A percentile compares a stretch with the other conserved stretches of the same genome.
phyloP scores from a whole-genome alignment of 2,329 filamentous ascomycete genomes.

The Microsporum ferrugineum region DNA sequence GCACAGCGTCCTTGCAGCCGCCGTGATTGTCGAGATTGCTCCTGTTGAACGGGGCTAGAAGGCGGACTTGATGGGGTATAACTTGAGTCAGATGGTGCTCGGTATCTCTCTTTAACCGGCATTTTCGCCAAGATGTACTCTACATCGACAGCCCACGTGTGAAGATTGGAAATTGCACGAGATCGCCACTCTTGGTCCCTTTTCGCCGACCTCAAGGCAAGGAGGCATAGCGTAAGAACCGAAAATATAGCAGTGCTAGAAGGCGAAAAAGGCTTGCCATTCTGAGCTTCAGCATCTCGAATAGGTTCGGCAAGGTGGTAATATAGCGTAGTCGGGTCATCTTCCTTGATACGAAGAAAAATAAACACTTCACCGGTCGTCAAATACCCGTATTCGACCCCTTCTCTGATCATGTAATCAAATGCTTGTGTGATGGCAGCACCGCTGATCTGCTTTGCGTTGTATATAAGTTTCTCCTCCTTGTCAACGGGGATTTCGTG shows the following conservation, averaged over 20 bases:
- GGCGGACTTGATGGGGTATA: constrained; percentile 3
- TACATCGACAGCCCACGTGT: background rate
- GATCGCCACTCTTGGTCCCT: background rate
- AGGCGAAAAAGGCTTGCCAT: background rate
- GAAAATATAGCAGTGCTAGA: background rate
- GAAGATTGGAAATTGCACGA: background rate
- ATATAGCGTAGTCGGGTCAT: background rate
- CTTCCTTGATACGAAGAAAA: background rate
- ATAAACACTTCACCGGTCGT: background rate
- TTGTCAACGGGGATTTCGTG: background rate
- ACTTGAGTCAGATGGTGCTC: background rate
- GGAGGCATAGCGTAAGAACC: background rate
- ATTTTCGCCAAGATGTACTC: background rate
- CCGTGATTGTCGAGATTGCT: background rate
- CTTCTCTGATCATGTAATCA: background rate
- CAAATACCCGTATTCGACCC: background rate
- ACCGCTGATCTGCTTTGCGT: background rate
- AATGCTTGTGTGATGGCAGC: background rate
- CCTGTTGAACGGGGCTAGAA: background rate
- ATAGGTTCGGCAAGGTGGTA: background rate
- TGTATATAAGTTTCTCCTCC: background rate
- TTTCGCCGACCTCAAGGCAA: background rate
- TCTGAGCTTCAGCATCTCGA: background rate
- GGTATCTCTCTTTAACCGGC: background rate
- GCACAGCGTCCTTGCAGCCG: background rate